Conservation (phyloP, 2,329 filamentous ascomycete species). For the Sphaerostilbella broomeana region DNA sequence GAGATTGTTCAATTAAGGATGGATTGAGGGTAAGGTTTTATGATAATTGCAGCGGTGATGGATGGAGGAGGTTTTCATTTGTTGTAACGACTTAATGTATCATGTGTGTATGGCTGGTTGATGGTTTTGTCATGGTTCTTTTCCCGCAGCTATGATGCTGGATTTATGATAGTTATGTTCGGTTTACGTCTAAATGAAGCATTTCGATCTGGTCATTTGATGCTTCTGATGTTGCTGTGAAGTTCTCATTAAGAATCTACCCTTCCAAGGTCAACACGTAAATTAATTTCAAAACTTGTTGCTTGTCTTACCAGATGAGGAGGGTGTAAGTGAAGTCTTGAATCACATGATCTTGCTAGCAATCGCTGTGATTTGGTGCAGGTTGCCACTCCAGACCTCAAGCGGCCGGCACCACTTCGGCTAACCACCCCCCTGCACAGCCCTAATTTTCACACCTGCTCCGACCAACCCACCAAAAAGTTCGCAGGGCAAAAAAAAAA, state of each 20-base stretch:
- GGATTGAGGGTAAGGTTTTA: not conserved
- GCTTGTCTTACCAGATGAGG: no score
- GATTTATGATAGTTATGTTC: conserved; percentile 11
- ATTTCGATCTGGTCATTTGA: conserved; percentile 8
- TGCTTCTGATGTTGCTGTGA: no score
- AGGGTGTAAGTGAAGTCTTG: no score
- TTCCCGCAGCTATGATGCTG: conserved; percentile 10
- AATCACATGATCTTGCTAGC: no score
- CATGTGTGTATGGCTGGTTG: conserved; percentile 13
- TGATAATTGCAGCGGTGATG: conserved; percentile 6
- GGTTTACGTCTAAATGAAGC: conserved; percentile 10
- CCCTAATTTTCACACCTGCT: conserved; percentile 28
- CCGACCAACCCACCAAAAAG: conserved; percentile 23
- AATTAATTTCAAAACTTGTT: no score
- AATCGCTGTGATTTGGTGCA: no score
- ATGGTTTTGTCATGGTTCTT: conserved; percentile 7
- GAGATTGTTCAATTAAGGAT: conserved; percentile 28
- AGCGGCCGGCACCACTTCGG: no score
- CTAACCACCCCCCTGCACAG: no score
- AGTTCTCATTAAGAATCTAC: no score
- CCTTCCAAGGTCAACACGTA: no score
- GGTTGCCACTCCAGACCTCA: no score
- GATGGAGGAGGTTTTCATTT: conserved; percentile 6
- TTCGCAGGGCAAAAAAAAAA: conserved; percentile 12
- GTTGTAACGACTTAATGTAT: conserved; percentile 12